Evolutionary conservation across 768 basidiomycete genomes (phyloP), one percentile per base, ranked within the genome.

Genomic region (Mrakia hoshinonis): DNA sequence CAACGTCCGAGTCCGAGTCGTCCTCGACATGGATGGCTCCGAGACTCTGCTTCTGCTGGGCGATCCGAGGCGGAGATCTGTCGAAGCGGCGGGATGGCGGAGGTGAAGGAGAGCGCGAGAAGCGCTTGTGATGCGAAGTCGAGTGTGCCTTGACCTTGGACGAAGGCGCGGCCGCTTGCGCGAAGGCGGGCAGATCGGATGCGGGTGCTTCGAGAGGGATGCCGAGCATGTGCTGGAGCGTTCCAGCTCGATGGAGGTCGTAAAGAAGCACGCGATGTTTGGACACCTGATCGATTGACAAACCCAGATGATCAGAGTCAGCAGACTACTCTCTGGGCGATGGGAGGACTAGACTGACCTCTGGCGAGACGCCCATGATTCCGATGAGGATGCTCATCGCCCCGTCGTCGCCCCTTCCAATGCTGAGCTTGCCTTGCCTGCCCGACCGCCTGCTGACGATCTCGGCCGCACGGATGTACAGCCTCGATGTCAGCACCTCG

Each of bases 301-400:
- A 46, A 36, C n/a, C n/a, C 34, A 46, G 46, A 49, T 24, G 36
- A 43, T n/a, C 62, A 58, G n/a, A 13, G 48, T 31, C 66, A 43
- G n/a, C n/a, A n/a, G n/a, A n/a, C n/a, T n/a, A n/a, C n/a, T 13
- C 13, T 51, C 20, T 36, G 22, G 24, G 29, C 38, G 46, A 36
- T 20, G 20, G 36, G 3, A 18, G 11, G 20, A 63, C 2, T 0
- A 29, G 22, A 74, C 83, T 74, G 73, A 90, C 92, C 84, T 92
- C 89, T 77, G 89, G 87, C 2, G 91, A 89, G 7, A 95, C 84
- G 12, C 89, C 88, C 82, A 95, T 83, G 38, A 96, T 85, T 39
- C 84, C 87, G 3, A 87, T 85, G 54, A 96, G 78, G 67, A 95
- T 88, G 76, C 89, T 91, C 84, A 89, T 81, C 48, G 48, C 61